Conservation (phyloP, 768 basidiomycete genomes). For the Asterophora parasitica region DNA sequence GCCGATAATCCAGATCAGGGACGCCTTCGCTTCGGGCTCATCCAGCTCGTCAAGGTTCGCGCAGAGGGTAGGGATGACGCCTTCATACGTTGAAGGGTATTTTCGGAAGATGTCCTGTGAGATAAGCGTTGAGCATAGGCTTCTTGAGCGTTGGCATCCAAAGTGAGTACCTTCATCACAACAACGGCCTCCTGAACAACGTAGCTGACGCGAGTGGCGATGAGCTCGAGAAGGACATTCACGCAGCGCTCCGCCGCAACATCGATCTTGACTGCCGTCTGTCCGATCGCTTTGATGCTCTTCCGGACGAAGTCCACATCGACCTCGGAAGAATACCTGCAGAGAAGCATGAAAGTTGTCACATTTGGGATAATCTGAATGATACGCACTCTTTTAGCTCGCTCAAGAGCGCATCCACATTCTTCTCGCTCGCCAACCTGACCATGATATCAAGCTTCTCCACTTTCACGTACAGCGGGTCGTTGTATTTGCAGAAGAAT, state of each 20-base stretch:
- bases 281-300: constrained; percentile 94
- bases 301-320: constrained; percentile 98
- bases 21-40: constrained; percentile 97
- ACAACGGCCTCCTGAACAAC: constrained; percentile 98
- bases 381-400: constrained; percentile 86
- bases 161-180: constrained; percentile 83
- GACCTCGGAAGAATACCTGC: constrained; percentile 92
- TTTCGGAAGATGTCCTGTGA: constrained; percentile 93
- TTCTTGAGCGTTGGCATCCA: neutral
- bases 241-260: constrained; percentile 91
- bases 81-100: constrained; percentile 95
- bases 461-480: constrained; percentile 97
- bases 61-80: constrained; percentile 92
- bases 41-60: constrained; percentile 94
- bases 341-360: neutral
- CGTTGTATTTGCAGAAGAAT: constrained; percentile 99
- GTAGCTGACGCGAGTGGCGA: constrained; percentile 90
- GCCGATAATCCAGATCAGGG: constrained; percentile 98
- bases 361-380: neutral
- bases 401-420: constrained; percentile 90
- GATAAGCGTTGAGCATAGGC: neutral
- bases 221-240: constrained; percentile 88
- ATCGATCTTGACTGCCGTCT: constrained; percentile 94
- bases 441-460: constrained; percentile 99
- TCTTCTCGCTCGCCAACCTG: constrained; percentile 81